Base-by-base conservation (phyloP, 2,329 filamentous ascomycete species). In the Colletotrichum sojae region DNA sequence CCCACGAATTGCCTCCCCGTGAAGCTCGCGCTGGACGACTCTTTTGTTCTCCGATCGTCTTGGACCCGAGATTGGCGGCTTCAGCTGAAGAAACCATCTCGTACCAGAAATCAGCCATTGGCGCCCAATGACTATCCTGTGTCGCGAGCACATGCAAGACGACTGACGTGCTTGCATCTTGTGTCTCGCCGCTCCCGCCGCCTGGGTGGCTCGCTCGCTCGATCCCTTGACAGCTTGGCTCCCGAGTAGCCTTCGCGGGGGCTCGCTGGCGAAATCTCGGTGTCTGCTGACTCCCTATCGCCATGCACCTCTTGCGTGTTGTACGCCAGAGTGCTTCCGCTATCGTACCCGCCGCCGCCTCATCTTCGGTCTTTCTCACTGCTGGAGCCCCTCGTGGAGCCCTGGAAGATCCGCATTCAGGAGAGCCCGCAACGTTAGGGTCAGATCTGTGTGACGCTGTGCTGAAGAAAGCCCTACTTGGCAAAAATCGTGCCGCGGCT, bases 221-320 rank as follows among this genome's bases (percentile, higher is more conserved):
- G 45, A 69, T 69, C 67, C 62, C 67, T 69, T 61, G 67, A 67
- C 51, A 59, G 22, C 67, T 67, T 69, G 63, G 62, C 55, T 60
- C 20, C 39, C 20, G 6, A 20, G 22, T 51, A 46, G 49, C 39
- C 18, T 55, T 58, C 43, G 49, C 52, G 67, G 49, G 49, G 49
- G 62, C 49, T 55, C 52, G 36, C 45, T 61, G 49, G 51, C 62
- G 45, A 67, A 60, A 40, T 20, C 51, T 59, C 22, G 20, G 54
- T 22, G 56, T 61, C 49, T 43, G 54, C 66, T 66, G 61, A 59
- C 48, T 56, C 43, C 43, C 55, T 40, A 60, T 69, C 49, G 52
- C 16, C 20, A n/a, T 27, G 55, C 62, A 69, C 49, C 66, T 55
- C 31, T 36, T 36, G 31, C 31, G 31, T 36, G 10, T 36, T 36